Percentiles rank a stretch among this genome's conserved stretches.
Conservation (phyloP, 2,329 filamentous ascomycete species). For the Fusarium keratoplasticum region DNA sequence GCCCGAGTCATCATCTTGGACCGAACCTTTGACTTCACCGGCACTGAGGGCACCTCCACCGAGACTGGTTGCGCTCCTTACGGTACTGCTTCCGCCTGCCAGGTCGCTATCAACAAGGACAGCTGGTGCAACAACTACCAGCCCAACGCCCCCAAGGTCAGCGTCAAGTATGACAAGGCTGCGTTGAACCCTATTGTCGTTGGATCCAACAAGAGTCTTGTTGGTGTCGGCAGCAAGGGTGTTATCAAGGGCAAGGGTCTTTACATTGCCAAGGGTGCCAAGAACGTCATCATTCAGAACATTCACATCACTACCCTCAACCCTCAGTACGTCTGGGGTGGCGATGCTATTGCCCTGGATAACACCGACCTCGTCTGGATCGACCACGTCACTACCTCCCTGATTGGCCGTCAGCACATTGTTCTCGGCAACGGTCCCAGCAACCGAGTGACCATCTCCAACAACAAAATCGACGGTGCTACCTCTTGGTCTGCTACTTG, state of each 20-base stretch:
- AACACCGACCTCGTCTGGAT: neutral
- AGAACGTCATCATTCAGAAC: neutral
- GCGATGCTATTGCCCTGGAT: neutral
- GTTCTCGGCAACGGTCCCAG: neutral
- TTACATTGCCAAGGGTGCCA: neutral
- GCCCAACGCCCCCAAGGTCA: neutral
- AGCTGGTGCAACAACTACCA: neutral
- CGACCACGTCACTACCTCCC: neutral
- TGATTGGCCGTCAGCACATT: neutral
- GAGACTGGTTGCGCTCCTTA: neutral
- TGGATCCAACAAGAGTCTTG: neutral
- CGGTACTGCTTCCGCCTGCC: neutral
- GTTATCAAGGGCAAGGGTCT: neutral
- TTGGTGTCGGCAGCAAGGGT: neutral
- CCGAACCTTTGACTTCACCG: neutral
- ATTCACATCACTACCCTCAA: neutral
- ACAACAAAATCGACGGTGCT: neutral
- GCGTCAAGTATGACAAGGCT: neutral
- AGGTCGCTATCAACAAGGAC: neutral
- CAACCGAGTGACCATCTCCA: neutral
- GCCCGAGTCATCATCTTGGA: neutral
- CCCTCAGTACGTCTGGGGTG: neutral
- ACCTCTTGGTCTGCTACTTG: neutral
- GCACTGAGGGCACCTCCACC: neutral
- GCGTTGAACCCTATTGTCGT: neutral